These are phyloP conservation scores for Penicillium steckii DNA, from an alignment of 495 filamentous ascomycete species.

Conservation along the genomic window DNA sequence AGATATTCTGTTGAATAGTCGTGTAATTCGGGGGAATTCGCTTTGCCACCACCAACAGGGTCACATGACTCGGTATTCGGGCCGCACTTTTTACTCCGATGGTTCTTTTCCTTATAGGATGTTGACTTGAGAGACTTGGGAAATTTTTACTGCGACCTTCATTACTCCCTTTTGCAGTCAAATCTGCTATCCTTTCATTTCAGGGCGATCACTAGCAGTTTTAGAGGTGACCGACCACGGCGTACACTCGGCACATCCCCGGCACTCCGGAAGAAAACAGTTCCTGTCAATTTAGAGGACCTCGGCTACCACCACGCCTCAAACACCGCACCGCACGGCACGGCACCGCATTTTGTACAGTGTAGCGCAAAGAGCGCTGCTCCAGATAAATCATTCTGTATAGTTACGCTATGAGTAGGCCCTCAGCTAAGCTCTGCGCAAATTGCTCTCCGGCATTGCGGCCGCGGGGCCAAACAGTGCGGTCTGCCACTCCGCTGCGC, in stretches of 20 bases:
- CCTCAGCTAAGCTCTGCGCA: conserved; percentile 34
- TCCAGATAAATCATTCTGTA: too few relatives aligned
- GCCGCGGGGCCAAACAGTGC: conserved; percentile 11
- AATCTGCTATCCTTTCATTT: conserved; percentile 1
- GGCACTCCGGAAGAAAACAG: conserved; percentile 24
- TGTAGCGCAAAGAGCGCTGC: too few relatives aligned
- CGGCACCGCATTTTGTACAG: background rate
- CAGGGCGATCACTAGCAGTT: too few relatives aligned
- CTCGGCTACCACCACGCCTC: conserved; percentile 28
- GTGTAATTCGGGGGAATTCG: too few relatives aligned
- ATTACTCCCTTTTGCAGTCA: too few relatives aligned
- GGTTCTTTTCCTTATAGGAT: too few relatives aligned
- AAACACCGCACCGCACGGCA: background rate
- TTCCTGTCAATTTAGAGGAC: conserved; percentile 16
- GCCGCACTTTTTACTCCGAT: conserved; percentile 5
- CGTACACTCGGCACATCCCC: too few relatives aligned
- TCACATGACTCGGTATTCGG: conserved; percentile 33
- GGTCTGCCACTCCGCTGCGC: conserved; percentile 4
- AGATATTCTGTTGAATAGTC: too few relatives aligned
- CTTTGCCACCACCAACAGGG: background rate
- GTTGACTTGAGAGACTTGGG: too few relatives aligned
- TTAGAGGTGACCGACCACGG: background rate
- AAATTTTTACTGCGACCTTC: too few relatives aligned
- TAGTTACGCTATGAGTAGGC: conserved; percentile 30
- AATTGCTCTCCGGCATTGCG: conserved; percentile 35